Base-by-base conservation (phyloP, 2,329 filamentous ascomycete genomes). In the Annulohypoxylon truncatum region DNA sequence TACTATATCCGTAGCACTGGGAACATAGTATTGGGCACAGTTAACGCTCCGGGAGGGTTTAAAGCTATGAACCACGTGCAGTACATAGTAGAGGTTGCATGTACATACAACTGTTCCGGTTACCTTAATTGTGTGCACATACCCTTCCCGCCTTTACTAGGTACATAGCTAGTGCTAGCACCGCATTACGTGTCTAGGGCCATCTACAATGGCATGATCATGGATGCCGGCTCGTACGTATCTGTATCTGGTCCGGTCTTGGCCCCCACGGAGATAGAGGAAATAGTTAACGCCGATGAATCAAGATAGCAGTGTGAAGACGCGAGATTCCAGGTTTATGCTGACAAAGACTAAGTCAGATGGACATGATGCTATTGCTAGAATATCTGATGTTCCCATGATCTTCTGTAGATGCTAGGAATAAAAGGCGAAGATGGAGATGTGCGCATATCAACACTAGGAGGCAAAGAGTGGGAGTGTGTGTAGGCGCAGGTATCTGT, bases 261-360 rank as follows among this genome's bases (percentile, higher is more conserved):
- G 40, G 22, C 28, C 9, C 24, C 18, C n/a, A 18, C 63, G 58
- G 63, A 58, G 63, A 62, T 58, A 66, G 44, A 61, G 40, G 12
- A n/a, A 35, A n/a, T 5, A 5, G 7, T 13, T 61, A 65, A 48
- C 24, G 57, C 63, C 57, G 58, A 61, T 10, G 10, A 56, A 56
- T 51, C 26, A 31, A 51, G 46, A 44, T 24, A 35, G 26, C 54
- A 54, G 52, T 29, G 26, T 44, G 40, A 24, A 8, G 52, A 55
- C 18, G 38, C 28, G 28, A 31, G 31, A 24, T 28, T n/a, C 24
- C 10, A 20, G 53, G 53, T 3, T 35, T 26, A 35, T 47, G 40
- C 35, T 54, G 52, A 44, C 35, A 42, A 54, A 54, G 24, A 26
- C 24, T 22, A 31, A 18, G 35, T 26, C 38, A 55, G 24, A n/a